Evolutionary conservation across 2,329 filamentous ascomycete genomes (phyloP).

Genomic region (Pestalotiopsis fici): DNA sequence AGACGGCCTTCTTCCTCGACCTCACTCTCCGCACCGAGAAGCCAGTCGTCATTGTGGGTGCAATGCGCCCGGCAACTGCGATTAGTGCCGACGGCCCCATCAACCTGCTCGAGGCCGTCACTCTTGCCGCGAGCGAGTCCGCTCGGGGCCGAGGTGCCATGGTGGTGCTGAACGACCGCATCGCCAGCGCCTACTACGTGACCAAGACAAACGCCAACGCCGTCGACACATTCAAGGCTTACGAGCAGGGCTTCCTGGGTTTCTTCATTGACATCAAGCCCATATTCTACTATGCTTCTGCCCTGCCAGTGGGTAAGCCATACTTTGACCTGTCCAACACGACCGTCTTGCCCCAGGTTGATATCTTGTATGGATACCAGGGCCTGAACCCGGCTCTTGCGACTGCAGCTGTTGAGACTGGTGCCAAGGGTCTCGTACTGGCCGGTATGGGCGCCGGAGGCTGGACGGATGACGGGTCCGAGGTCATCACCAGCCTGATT

Average conservation of each 20-base stretch:
- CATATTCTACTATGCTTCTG: conserved; percentile 45
- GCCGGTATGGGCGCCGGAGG: conserved; percentile 57
- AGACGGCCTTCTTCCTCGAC: conserved; percentile 65
- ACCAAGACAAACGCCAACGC: conserved; percentile 65
- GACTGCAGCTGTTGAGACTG: conserved; percentile 45
- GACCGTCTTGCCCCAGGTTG: conserved; percentile 50
- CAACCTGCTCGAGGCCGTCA: conserved; percentile 63
- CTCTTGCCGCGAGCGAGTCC: conserved; percentile 47
- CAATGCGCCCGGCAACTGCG: conserved; percentile 65
- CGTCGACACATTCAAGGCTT: conserved; percentile 61
- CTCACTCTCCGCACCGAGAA: conserved; percentile 57
- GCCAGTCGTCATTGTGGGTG: conserved; percentile 60
- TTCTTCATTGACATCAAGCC: conserved; percentile 59
- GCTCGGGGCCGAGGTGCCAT: conserved; percentile 55
- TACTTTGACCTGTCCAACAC: conserved; percentile 40
- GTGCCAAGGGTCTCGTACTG: conserved; percentile 55
- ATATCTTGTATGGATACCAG: conserved; percentile 58
- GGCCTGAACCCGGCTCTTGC: conserved; percentile 50
- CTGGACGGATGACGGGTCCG: conserved; percentile 38
- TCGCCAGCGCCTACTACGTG: conserved; percentile 57
- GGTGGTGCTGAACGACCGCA: conserved; percentile 64
- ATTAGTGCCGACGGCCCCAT: conserved; percentile 64
- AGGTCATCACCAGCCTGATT: conserved; percentile 43
- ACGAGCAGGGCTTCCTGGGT: conserved; percentile 59
- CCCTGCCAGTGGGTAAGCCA: conserved; percentile 46